These are phyloP conservation scores for Eucalyptus viminalis DNA, from an alignment of 345 rosid genomes.

Conservation along the genomic window DNA sequence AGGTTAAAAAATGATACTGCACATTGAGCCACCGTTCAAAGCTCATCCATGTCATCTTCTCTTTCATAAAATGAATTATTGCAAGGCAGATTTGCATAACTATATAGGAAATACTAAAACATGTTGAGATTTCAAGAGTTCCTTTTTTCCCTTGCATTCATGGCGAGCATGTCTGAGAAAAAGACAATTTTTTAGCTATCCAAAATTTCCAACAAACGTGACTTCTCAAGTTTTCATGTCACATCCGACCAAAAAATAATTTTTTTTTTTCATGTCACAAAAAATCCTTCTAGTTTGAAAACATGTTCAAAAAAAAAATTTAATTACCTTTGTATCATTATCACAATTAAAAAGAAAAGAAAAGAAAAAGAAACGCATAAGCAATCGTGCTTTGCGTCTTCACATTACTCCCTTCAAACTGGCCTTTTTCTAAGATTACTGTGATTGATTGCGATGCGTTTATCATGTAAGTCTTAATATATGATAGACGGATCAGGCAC, in stretches of 20 bases:
- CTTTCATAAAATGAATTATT: not conserved
- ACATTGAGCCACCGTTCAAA: not conserved
- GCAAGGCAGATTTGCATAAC: not conserved
- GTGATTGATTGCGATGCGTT: not conserved
- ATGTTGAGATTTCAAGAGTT: not conserved
- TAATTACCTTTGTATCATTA: not conserved
- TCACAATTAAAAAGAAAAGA: not conserved
- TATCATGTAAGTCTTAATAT: not conserved
- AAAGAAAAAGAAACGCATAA: not conserved
- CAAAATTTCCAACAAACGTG: not conserved
- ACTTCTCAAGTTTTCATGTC: no score
- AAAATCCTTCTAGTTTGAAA: not conserved
- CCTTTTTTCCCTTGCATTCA: not conserved
- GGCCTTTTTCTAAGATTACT: not conserved
- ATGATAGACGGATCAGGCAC: not conserved
- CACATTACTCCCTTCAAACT: not conserved
- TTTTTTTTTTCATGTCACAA: not conserved
- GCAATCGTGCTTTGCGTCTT: not conserved
- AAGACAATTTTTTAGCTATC: not conserved
- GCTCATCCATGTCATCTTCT: accelerated
- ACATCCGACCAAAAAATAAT: no score
- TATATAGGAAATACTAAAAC: not conserved
- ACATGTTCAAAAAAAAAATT: not conserved
- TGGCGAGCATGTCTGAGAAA: not conserved
- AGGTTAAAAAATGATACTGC: not conserved